Base-by-base conservation (phyloP, 345 rosid genomes). In the Aethionema arabicum region DNA sequence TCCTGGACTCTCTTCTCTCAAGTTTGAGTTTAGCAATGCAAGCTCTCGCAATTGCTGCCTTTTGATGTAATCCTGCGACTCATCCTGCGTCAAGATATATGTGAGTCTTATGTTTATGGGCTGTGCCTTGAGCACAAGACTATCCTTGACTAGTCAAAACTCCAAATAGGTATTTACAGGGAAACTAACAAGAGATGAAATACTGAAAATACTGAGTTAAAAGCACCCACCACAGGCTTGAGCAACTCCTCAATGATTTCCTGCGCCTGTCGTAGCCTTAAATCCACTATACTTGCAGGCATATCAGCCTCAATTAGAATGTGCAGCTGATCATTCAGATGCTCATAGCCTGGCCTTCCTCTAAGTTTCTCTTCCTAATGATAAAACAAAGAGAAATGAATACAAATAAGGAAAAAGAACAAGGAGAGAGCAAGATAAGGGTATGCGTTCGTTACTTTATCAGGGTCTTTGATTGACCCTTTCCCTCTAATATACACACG, bases 401-500 rank as follows among this genome's bases (percentile, higher is more conserved):
- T 7, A 13, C 27, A 12, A 43, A 7, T 4, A 41, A 8, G 43
- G 33, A 16, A 21, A 21, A 21, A 21, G 27, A 21, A 2, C 27
- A 21, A 21, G 27, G 27, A 36, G 51, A 30, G 41, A 63, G 37
- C 13, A 31, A 42, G 1, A 48, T 38, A 52, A 39, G 21, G 16
- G 56, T 31, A 16, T 43, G 14, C 21, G 10, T 47, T 42, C 12
- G 65, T 44, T 78, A 90, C 99, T 82, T 90, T 90, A 72, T 90
- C 99, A 37, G 92, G 97, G 72, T 93, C 99, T 72, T 93, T 93
- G 64, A 93, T 93, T 50, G 99, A 93, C 36, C 99, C 99, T 69
- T 85, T 93, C 66, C 99, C 99, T 80, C 99, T 86, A 63, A 93
- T 93, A 77, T 73, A 90, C 15, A 93, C 96, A 12, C 97, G 99